These are phyloP conservation scores for Boletus rubescentipes DNA, from an alignment of 768 basidiomycete species.

Conservation along the genomic window DNA sequence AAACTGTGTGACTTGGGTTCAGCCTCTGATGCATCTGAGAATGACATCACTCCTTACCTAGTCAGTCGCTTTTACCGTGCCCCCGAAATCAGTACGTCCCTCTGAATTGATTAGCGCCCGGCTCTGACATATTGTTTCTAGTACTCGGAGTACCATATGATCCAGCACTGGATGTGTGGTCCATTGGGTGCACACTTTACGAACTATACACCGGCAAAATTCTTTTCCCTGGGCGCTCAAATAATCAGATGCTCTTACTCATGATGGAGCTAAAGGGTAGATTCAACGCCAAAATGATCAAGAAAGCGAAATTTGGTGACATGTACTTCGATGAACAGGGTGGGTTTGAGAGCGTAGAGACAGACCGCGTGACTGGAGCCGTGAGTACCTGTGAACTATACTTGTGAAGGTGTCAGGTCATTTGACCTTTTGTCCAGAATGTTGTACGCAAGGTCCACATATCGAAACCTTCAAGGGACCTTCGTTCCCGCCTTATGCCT, in stretches of 20 bases:
- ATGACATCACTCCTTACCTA: constrained; percentile 97
- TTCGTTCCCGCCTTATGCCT: constrained; percentile 81
- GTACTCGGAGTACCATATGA: constrained; percentile 97
- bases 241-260: constrained; percentile 95
- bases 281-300: constrained; percentile 91
- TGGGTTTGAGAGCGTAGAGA: constrained; percentile 81
- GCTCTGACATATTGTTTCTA: constrained; percentile 34
- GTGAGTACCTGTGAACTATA: constrained; percentile 48
- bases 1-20: constrained; percentile 98
- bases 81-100: constrained; percentile 89
- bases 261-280: constrained; percentile 99
- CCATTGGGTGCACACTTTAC: constrained; percentile 95
- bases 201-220: constrained; percentile 97
- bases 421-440: constrained; percentile 53
- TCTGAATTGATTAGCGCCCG: neutral
- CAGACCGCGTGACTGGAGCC: constrained; percentile 77
- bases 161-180: constrained; percentile 93
- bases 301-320: constrained; percentile 90
- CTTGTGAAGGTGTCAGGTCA: constrained; percentile 6
- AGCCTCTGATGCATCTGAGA: constrained; percentile 90
- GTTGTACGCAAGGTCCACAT: constrained; percentile 78
- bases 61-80: constrained; percentile 98
- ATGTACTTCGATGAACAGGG: constrained; percentile 93
- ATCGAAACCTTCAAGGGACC: constrained; percentile 78
- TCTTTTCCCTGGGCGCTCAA: constrained; percentile 92